Evolutionary conservation across 768 basidiomycete species (phyloP).

Genomic region (Lyophyllum decastes): DNA sequence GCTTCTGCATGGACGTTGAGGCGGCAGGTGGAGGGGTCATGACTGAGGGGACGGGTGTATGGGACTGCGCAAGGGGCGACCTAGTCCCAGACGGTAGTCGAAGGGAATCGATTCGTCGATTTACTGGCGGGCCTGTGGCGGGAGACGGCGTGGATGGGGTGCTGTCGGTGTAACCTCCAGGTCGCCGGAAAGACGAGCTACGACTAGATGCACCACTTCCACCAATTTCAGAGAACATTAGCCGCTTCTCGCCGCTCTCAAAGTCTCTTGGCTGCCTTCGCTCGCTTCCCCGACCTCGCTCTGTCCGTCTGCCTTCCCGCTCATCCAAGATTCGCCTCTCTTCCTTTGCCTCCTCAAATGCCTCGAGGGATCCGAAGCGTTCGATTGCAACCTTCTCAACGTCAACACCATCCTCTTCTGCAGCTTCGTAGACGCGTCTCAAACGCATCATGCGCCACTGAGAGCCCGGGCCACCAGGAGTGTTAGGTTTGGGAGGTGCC

Average conservation of each 20-base stretch:
- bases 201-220: constrained; percentile 71
- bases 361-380: constrained; percentile 81
- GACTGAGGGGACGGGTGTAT: constrained; percentile 89
- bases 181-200: constrained; percentile 87
- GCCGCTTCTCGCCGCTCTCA: constrained; percentile 52
- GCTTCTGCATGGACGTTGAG: constrained; percentile 30
- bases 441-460: constrained; percentile 99
- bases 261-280: constrained; percentile 30
- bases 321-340: constrained; percentile 87
- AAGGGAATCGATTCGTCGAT: constrained; percentile 61
- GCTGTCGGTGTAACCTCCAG: constrained; percentile 61
- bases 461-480: constrained; percentile 89
- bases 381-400: constrained; percentile 85
- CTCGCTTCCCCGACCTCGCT: constrained; percentile 33
- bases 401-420: constrained; percentile 75
- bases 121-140: constrained; percentile 37
- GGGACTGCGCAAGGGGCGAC: constrained; percentile 61
- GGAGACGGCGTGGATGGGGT: constrained; percentile 66
- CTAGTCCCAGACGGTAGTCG: constrained; percentile 59
- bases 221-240: constrained; percentile 69
- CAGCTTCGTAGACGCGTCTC: constrained; percentile 84
- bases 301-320: constrained; percentile 57
- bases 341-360: constrained; percentile 87
- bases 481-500: constrained; percentile 47
- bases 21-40: constrained; percentile 67